Conservation (phyloP, 768 basidiomycete genomes). For the Pleurotus platypus region DNA sequence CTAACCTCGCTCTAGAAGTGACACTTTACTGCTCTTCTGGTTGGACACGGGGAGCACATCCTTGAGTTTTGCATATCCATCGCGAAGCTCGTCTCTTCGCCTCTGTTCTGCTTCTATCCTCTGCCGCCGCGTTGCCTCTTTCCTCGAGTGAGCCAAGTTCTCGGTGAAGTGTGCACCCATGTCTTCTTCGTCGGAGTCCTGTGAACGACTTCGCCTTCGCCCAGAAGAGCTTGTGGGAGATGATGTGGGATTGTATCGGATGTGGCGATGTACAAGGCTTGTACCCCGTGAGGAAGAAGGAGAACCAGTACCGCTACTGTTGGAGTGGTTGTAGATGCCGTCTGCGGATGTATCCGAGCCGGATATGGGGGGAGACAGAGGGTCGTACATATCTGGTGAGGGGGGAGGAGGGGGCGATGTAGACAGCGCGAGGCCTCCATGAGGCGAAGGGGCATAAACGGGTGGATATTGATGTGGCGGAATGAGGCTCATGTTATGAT, state of each 20-base stretch:
- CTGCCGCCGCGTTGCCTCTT: conserved; percentile 81
- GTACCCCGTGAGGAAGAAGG: conserved; percentile 74
- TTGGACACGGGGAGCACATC: conserved; percentile 84
- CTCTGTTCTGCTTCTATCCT: conserved; percentile 90
- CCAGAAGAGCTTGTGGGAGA: conserved; percentile 75
- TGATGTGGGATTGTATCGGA: conserved; percentile 79
- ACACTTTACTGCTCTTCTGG: conserved; percentile 90
- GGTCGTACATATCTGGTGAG: conserved; percentile 79
- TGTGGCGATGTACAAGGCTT: conserved; percentile 69
- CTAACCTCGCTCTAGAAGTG: conserved; percentile 82
- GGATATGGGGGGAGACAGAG: conserved; percentile 81
- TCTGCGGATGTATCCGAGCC: conserved; percentile 88
- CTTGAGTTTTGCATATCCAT: conserved; percentile 86
- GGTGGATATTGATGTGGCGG: conserved; percentile 60
- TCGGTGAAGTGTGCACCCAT: conserved; percentile 70
- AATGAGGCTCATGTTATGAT: conserved; percentile 65
- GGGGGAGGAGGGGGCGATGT: conserved; percentile 75
- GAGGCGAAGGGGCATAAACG: conserved; percentile 59
- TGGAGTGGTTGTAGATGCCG: conserved; percentile 76
- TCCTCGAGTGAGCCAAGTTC: conserved; percentile 72
- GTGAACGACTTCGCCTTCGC: conserved; percentile 65
- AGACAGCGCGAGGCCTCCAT: conserved; percentile 56
- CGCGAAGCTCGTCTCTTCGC: conserved; percentile 82
- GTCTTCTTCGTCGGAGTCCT: conserved; percentile 73
- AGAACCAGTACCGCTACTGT: conserved; percentile 74